phyloP scores from a whole-genome alignment of 1,284 basidiomycete genomes.

The Vanrija pseudolonga region DNA sequence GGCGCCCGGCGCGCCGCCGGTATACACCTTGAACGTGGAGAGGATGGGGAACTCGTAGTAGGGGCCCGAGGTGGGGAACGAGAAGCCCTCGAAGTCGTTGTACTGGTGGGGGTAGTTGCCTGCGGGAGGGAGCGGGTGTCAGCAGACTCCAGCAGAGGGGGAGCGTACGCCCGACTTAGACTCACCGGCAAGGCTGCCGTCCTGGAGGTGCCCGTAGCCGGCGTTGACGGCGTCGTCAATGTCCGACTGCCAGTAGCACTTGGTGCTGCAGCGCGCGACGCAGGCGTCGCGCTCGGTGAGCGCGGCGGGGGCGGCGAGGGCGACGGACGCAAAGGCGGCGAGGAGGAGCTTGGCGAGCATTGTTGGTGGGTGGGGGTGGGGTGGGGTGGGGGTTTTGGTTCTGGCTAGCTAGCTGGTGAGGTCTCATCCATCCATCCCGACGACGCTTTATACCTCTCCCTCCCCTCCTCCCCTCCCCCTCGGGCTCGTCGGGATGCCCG shows the following conservation, averaged over 20 bases:
- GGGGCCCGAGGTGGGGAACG: neutral
- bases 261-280: neutral
- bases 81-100: neutral
- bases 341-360: neutral
- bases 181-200: neutral
- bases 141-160: neutral
- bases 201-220: neutral
- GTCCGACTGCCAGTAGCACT: neutral
- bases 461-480: too few species aligned
- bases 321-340: neutral
- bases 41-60: constrained; percentile 11
- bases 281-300: neutral
- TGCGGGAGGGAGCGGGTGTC: neutral
- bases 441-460: too few species aligned
- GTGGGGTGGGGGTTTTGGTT: too few species aligned
- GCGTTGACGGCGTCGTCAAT: neutral
- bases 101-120: constrained; percentile 1
- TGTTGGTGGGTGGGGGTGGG: too few species aligned
- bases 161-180: neutral
- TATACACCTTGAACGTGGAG: constrained; percentile 1
- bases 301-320: neutral
- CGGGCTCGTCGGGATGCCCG: too few species aligned
- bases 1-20: constrained; percentile 3
- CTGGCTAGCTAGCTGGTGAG: too few species aligned
- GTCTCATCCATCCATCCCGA: too few species aligned